Conservation (phyloP, 331 rosid species). For the Ulmus americana region DNA sequence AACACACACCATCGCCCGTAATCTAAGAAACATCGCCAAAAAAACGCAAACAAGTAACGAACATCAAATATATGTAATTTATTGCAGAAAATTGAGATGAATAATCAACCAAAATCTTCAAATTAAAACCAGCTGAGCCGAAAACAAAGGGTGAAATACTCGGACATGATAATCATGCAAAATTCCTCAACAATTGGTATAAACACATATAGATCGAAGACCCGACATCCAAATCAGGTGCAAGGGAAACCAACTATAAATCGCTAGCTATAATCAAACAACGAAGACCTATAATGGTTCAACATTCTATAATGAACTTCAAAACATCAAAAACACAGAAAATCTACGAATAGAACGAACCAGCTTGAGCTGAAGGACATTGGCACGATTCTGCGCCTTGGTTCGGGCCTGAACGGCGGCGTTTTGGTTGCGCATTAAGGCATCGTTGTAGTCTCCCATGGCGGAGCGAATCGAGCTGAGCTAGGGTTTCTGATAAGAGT, state of each 20-base stretch:
- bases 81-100: too few species aligned
- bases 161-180: not conserved
- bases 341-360: constrained; percentile 27
- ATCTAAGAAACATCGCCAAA: not conserved
- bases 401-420: constrained; percentile 98
- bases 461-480: constrained; percentile 25
- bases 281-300: not conserved
- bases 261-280: not conserved
- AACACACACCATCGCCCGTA: not conserved
- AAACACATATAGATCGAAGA: not conserved
- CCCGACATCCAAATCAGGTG: constrained; percentile 2
- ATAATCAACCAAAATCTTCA: not conserved
- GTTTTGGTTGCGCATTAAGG: constrained; percentile 90
- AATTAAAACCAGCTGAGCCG: not conserved
- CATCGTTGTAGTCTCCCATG: constrained; percentile 67
- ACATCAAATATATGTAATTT: too few species aligned
- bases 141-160: not conserved
- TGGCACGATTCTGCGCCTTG: constrained; percentile 95
- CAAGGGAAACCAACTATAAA: not conserved
- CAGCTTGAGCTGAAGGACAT: constrained; percentile 94
- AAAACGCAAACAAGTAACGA: not conserved
- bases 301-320: too few species aligned
- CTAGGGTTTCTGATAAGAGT: constrained; percentile 3
- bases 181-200: not conserved
- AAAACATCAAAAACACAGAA: not conserved